A percentile compares a stretch with the other conserved stretches of the same genome.
Evolutionary conservation across 148 eudicot genomes (phyloP).

Genomic region (Drosera capensis): DNA sequence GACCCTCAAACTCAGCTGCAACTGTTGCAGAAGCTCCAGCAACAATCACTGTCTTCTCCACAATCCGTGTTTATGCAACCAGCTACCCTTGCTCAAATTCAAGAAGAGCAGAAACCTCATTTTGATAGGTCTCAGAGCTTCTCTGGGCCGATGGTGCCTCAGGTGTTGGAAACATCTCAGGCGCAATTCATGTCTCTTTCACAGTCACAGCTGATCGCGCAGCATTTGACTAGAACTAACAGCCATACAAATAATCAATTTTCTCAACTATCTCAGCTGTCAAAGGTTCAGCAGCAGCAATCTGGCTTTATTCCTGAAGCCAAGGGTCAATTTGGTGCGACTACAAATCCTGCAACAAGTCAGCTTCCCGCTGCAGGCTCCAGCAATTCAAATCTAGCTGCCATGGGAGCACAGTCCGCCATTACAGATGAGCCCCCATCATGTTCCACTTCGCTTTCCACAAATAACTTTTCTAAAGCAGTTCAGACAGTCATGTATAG

Average conservation of each 20-base stretch:
- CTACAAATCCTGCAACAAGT: constrained; percentile 21
- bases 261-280: constrained; percentile 36
- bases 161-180: constrained; percentile 40
- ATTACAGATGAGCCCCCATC: constrained; percentile 69
- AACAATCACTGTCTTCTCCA: constrained; percentile 44
- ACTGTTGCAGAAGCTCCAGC: constrained; percentile 58
- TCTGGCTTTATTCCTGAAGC: constrained; percentile 26
- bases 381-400: constrained; percentile 32
- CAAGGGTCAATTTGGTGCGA: constrained; percentile 25
- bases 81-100: constrained; percentile 26
- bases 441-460: constrained; percentile 79
- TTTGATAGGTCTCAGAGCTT: constrained; percentile 42
- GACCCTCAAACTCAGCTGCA: constrained; percentile 62
- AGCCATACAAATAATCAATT: constrained; percentile 23
- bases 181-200: constrained; percentile 22
- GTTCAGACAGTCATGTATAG: constrained; percentile 27
- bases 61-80: constrained; percentile 41
- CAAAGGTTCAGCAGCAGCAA: constrained; percentile 38
- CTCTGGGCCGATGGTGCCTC: constrained; percentile 39
- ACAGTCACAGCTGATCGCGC: constrained; percentile 34
- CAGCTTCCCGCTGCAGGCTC: constrained; percentile 34
- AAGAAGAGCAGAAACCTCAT: constrained; percentile 37
- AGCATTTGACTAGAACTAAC: constrained; percentile 32
- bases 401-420: constrained; percentile 43
- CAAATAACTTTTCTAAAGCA: constrained; percentile 40